Evolutionary conservation across 2,329 filamentous ascomycete species (phyloP).

Genomic region (Ophiostoma himal-ulmi): DNA sequence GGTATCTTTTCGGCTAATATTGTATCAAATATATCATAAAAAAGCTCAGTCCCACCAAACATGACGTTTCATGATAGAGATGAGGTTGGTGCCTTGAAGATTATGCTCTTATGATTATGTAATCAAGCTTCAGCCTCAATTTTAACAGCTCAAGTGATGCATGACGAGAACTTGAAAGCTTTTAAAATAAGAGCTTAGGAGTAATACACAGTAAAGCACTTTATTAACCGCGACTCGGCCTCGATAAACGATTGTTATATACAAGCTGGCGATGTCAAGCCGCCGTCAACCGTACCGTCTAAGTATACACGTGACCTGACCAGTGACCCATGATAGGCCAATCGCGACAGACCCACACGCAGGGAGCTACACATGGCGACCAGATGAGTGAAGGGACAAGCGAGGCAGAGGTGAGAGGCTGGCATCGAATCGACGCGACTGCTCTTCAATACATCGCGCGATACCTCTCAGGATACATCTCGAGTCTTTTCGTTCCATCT

Average conservation of each 20-base stretch:
- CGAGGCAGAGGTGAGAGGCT: conserved; percentile 7
- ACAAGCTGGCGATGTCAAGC: neutral
- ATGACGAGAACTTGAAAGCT: neutral
- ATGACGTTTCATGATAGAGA: neutral
- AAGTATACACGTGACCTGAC: neutral
- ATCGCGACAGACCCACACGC: conserved; percentile 13
- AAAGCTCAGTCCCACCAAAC: neutral
- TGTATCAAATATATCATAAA: too few species aligned
- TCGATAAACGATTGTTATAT: neutral
- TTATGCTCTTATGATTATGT: neutral
- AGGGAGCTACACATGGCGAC: conserved; percentile 13
- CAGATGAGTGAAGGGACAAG: conserved; percentile 6
- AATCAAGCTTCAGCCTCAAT: neutral
- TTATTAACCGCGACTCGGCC: neutral
- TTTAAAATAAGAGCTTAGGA: neutral
- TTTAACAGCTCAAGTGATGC: neutral
- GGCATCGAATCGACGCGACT: neutral
- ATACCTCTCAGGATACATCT: neutral
- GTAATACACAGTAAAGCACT: too few species aligned
- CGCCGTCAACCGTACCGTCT: neutral
- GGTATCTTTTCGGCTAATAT: too few species aligned
- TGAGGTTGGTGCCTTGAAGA: neutral
- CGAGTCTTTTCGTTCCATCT: neutral
- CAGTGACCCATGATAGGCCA: conserved; percentile 1
- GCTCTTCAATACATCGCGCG: neutral